Evolutionary conservation across 179 eudicot genomes (phyloP), one percentile per base, ranked within the genome.

Genomic region (Drosera spatulata): DNA sequence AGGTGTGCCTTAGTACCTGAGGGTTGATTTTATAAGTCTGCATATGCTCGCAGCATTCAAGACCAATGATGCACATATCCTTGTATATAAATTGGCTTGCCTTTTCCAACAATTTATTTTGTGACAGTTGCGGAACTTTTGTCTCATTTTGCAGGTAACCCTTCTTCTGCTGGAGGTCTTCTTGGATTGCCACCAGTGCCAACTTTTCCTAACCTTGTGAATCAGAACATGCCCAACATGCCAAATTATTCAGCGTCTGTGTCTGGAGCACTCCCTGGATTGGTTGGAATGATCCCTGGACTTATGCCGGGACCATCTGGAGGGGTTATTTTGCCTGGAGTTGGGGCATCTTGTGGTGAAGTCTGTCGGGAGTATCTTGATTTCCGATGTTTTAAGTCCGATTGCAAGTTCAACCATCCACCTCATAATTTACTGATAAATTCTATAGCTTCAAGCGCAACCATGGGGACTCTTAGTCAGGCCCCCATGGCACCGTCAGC

Each of bases 401-500:
- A 83, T 79, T 93, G 99, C 64, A 93, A 81, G 66, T 83, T 89
- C 58, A 85, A 50, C 67, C 99, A 93, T 66, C 99, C 99, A 13
- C 86, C 87, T 50, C 93, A 89, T 72, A 86, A 75, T 70, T 63
- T 93, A 71, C 82, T 93, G 60, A 83, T 86, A 86, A 80, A 87
- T 64, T 93, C 96, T 39, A 65, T 93, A 70, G 90, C 95, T 69
- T 89, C 99, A 51, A 79, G 95, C 43, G 81, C 93, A 58, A 72
- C 75, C 63, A 85, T 89, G 93, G 95, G 96, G 67, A 82, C 85
- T 59, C 78, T 85, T 50, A 93, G 91, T 71, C 99, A 89, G 79
- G 95, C 79, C 59, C 96, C 98, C 6, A 91, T 91, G 98, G 87
- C 99, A 8, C 99, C 97, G 53, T 86, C 99, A 71, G 99, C 99